These are phyloP conservation scores for Corymbia calophylla DNA, from an alignment of 441 rosid species.

Conservation along the genomic window DNA sequence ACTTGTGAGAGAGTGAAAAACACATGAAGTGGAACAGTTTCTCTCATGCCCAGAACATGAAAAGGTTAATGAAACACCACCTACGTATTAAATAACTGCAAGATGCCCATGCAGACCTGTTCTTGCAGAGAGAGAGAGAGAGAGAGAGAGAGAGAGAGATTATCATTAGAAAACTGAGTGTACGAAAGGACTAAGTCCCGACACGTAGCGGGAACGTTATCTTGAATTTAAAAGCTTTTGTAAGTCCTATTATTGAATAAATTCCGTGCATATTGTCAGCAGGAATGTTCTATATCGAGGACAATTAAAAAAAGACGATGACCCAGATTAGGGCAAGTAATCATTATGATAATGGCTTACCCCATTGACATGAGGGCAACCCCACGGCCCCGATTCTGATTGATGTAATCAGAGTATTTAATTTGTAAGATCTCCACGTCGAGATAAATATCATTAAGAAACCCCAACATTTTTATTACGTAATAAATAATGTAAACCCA, in stretches of 20 bases:
- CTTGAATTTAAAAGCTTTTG: not conserved
- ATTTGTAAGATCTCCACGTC: not conserved
- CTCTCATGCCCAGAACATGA: not conserved
- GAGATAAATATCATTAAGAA: not conserved
- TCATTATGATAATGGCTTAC: not conserved
- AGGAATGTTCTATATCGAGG: not conserved
- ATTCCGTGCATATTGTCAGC: not conserved
- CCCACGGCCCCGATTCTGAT: not conserved
- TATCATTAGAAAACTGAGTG: not conserved
- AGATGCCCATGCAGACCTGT: not conserved
- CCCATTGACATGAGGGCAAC: not conserved
- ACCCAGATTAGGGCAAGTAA: not conserved
- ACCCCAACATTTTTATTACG: not conserved
- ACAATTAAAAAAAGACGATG: not conserved
- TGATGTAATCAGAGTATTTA: not conserved
- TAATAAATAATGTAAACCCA: not conserved
- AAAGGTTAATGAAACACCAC: not conserved
- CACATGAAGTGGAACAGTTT: not conserved
- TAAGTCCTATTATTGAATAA: not conserved
- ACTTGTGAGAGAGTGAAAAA: not conserved
- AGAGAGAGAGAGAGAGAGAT: not conserved
- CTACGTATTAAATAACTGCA: not conserved
- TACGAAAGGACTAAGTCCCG: not conserved
- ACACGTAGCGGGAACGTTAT: not conserved
- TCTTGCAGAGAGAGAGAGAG: not conserved